Base-by-base conservation (phyloP, 2,329 filamentous ascomycete genomes). In the Chrysoporthe deuterocubensis region DNA sequence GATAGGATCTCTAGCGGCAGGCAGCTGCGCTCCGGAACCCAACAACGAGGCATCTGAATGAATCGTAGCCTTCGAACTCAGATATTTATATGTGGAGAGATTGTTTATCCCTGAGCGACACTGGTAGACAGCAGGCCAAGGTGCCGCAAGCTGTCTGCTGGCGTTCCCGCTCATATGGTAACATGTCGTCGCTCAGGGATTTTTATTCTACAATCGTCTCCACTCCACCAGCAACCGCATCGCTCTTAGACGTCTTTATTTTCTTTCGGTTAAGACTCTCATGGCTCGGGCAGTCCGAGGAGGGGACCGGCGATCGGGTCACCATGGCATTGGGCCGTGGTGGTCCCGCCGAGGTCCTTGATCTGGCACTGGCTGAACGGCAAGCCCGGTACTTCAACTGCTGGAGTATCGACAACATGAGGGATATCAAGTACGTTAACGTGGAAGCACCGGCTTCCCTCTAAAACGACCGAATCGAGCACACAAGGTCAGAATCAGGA, bases 21-120 rank as follows among this genome's bases (percentile, higher is more conserved):
- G 50, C 54, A 50, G 90, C 90, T 93, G 86, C 91, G 90, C 86
- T 93, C 91, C 85, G 89, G 90, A 86, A 91, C 90, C 77, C 92
- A 90, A 83, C 79, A 69, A 48, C 66, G 80, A 73, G 78, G 80
- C 62, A 81, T 80, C 80, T 83, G 81, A 82, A 78, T 71, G 65
- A 71, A 69, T 66, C 64, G 65, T 64, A 71, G 71, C 73, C 71
- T 68, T 72, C 69, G 56, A 66, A 16, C 57, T 69, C 68, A 65
- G 64, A 71, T 71, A 62, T 66, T 66, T 69, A 70, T 70, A 60
- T 63, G 56, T 72, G 71, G 71, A 73, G 70, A 72, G 67, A 72
- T 69, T 65, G 67, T 61, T 69, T 62, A 69, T 69, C 69, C 69
- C 67, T 67, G 69, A 70, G 69, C 67, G 64, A 67, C 68, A 66